These are phyloP conservation scores for Tausonia pullulans DNA, from an alignment of 1,284 basidiomycete species.

Conservation along the genomic window DNA sequence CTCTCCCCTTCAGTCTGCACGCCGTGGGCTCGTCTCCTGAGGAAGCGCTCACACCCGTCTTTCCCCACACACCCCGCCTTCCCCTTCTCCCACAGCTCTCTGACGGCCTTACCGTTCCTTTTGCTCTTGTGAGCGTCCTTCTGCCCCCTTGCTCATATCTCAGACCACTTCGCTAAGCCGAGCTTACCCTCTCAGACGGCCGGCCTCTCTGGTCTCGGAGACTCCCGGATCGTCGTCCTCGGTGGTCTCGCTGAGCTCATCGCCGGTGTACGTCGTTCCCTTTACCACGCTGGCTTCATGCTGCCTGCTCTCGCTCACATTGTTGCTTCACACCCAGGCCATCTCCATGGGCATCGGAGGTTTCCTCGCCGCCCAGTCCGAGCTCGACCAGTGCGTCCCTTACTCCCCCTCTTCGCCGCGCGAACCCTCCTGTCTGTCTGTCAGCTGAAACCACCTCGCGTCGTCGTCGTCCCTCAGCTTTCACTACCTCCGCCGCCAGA, in stretches of 20 bases:
- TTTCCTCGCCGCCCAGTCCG: conserved; percentile 75
- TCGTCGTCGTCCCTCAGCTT: conserved; percentile 36
- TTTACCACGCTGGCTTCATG: conserved; percentile 15
- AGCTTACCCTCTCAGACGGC: conserved; percentile 37
- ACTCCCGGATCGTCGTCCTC: conserved; percentile 75
- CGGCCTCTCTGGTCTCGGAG: conserved; percentile 80
- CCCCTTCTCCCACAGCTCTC: conserved; percentile 41
- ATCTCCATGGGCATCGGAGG: conserved; percentile 49
- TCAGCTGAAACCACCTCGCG: no score
- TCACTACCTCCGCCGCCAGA: conserved; percentile 63
- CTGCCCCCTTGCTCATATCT: background rate
- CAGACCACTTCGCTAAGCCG: background rate
- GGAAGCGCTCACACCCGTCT: no score
- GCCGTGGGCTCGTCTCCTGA: no score
- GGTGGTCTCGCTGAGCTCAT: conserved; percentile 68
- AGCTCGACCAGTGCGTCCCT: conserved; percentile 58
- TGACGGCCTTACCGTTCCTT: conserved; percentile 91
- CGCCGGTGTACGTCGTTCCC: conserved; percentile 16
- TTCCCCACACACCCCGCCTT: no score
- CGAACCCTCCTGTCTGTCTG: background rate
- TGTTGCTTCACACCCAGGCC: background rate
- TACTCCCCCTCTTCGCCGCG: conserved; percentile 11
- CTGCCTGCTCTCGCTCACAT: conserved; percentile 50
- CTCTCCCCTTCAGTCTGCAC: background rate
- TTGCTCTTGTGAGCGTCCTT: conserved; percentile 41